A percentile compares a stretch with the other conserved stretches of the same genome.
Conservation (phyloP, 257 asterid species). For the Craterostigma plantagineum region DNA sequence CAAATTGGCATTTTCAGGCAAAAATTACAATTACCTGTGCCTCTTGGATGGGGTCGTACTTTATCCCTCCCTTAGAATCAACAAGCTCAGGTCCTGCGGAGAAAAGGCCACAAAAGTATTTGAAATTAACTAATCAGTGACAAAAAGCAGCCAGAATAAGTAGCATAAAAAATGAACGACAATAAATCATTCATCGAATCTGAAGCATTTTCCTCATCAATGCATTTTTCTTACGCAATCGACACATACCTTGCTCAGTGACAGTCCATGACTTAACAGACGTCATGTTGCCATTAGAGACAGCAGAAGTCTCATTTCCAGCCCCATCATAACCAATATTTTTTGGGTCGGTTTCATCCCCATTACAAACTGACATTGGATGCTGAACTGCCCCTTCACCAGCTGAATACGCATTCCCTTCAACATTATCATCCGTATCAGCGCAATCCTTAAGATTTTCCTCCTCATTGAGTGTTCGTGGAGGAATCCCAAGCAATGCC, state of each 20-base stretch:
- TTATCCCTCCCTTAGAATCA: conserved; percentile 17
- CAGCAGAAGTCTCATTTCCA: conserved; percentile 5
- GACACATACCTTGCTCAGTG: conserved; percentile 19
- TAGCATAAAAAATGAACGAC: conserved; percentile 9
- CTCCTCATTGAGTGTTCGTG: conserved; percentile 20
- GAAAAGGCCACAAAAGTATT: conserved; percentile 1
- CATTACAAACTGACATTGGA: conserved; percentile 16
- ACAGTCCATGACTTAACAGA: conserved; percentile 16
- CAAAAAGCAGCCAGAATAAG: conserved; percentile 14
- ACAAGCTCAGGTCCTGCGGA: conserved; percentile 19
- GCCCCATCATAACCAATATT: conserved; percentile 17
- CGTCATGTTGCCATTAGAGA: conserved; percentile 9
- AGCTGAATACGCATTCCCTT: conserved; percentile 22
- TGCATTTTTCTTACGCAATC: conserved; percentile 18
- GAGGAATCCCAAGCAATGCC: conserved; percentile 49
- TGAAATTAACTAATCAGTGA: too few species aligned
- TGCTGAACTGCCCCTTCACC: conserved; percentile 17
- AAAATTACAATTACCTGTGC: conserved; percentile 27
- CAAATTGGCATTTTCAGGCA: too few species aligned
- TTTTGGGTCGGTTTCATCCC: conserved; percentile 17
- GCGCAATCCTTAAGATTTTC: conserved; percentile 17
- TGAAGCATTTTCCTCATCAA: conserved; percentile 19
- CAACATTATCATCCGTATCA: conserved; percentile 14
- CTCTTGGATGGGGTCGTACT: conserved; percentile 18
- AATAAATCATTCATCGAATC: conserved; percentile 1